A percentile compares a stretch with the other conserved stretches of the same genome.
These are phyloP conservation scores for Trypanosoma caninum DNA, from an alignment of 208 protist genomes.

Conservation along the genomic window DNA sequence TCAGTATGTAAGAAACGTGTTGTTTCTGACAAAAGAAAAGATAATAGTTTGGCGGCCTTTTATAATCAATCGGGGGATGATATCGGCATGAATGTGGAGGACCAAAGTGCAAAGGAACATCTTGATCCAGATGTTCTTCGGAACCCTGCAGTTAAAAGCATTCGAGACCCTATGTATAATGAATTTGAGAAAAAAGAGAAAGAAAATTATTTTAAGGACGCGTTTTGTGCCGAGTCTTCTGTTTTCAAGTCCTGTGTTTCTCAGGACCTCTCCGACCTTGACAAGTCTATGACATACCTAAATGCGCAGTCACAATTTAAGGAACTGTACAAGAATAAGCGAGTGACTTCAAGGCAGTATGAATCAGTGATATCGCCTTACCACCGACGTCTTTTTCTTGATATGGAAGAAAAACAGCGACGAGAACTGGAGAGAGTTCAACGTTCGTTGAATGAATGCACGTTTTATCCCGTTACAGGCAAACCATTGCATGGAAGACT, in stretches of 20 bases:
- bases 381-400: slow-evolving; percentile 58
- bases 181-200: not conserved
- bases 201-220: not conserved
- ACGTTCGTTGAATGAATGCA: slow-evolving; percentile 13
- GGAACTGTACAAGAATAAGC: not conserved
- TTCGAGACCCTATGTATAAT: not conserved
- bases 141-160: too few species aligned
- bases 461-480: slow-evolving; percentile 4
- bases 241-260: slow-evolving; percentile 15
- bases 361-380: slow-evolving; percentile 40
- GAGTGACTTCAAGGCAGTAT: not conserved
- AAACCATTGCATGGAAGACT: not conserved
- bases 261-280: not conserved
- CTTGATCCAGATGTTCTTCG: too few species aligned
- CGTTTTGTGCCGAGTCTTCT: slow-evolving; percentile 3
- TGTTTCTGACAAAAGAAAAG: too few species aligned
- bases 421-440: slow-evolving; percentile 50
- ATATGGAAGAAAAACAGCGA: slow-evolving; percentile 48
- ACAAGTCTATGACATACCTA: not conserved
- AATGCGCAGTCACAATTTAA: not conserved
- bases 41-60: too few species aligned
- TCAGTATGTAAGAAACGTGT: too few species aligned
- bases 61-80: too few species aligned
- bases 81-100: too few species aligned
- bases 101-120: too few species aligned